These are phyloP conservation scores for Ophiocordyceps camponoti-leonardi DNA, from an alignment of 2,329 filamentous ascomycete genomes.

Conservation along the genomic window DNA sequence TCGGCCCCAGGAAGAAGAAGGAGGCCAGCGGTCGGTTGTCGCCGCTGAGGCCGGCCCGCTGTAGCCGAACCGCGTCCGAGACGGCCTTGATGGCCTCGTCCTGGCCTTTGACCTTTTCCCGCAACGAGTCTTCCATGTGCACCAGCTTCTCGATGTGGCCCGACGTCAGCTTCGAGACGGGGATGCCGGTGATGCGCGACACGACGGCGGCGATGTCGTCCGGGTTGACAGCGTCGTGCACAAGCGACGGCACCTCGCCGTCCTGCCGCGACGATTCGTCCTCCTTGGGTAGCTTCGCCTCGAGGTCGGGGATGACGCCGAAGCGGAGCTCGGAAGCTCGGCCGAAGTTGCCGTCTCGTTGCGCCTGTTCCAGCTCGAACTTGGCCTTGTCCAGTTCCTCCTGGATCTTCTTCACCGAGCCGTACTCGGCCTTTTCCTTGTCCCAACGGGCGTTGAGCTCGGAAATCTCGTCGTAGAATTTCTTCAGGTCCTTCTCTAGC, in stretches of 20 bases:
- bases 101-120: conserved; percentile 79
- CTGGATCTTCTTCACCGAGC: conserved; percentile 76
- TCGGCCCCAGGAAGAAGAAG: conserved; percentile 97
- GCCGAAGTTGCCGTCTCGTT: conserved; percentile 57
- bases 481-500: conserved; percentile 75
- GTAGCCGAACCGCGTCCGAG: conserved; percentile 87
- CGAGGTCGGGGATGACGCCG: conserved; percentile 80
- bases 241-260: conserved; percentile 56
- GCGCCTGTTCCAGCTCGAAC: conserved; percentile 72
- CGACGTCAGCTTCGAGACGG: conserved; percentile 82
- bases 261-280: conserved; percentile 67
- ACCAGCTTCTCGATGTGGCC: conserved; percentile 96
- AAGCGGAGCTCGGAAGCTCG: conserved; percentile 91
- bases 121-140: conserved; percentile 80
- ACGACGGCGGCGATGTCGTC: conserved; percentile 99
- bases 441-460: conserved; percentile 79
- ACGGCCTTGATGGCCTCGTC: conserved; percentile 85
- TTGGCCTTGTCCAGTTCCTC: conserved; percentile 81
- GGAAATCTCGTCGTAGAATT: conserved; percentile 86
- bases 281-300: conserved; percentile 60
- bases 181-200: conserved; percentile 93
- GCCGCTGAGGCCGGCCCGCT: conserved; percentile 84
- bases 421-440: conserved; percentile 86
- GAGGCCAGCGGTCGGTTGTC: conserved; percentile 84
- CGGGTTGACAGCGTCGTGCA: conserved; percentile 86